Conservation (phyloP, 2,329 filamentous ascomycete genomes). For the Talaromyces sp. region DNA sequence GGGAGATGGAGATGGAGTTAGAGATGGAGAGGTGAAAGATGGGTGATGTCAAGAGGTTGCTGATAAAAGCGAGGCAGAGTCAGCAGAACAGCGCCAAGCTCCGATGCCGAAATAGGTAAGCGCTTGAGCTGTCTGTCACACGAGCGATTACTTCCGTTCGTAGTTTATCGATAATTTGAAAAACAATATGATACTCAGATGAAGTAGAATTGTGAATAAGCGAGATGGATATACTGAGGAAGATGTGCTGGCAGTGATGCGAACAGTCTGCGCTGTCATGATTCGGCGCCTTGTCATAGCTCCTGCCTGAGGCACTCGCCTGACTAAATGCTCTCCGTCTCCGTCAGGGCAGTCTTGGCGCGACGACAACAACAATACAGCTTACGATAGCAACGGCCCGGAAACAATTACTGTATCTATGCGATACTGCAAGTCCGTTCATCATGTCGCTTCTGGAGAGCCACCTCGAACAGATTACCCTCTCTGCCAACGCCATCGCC, state of each 20-base stretch:
- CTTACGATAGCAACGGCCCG: not conserved
- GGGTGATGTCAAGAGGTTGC: constrained; percentile 22
- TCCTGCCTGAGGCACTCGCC: constrained; percentile 14
- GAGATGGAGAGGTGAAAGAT: constrained; percentile 7
- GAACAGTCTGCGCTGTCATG: constrained; percentile 8
- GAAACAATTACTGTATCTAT: not conserved
- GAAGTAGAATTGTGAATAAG: too few relatives aligned
- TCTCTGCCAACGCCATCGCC: constrained; percentile 72
- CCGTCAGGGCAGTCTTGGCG: constrained; percentile 2
- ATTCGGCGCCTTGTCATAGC: constrained; percentile 13
- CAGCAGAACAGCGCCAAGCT: constrained; percentile 11
- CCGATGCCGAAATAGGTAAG: constrained; percentile 15
- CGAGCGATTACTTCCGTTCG: not conserved
- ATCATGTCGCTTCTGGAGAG: constrained; percentile 66
- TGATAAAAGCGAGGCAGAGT: constrained; percentile 11
- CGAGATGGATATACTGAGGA: not conserved
- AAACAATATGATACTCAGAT: not conserved
- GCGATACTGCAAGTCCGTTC: not conserved
- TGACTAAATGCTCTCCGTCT: not conserved
- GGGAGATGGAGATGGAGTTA: constrained; percentile 1
- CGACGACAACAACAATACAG: not conserved
- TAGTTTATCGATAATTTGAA: not conserved
- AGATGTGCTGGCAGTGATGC: constrained; percentile 12
- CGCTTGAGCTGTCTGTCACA: constrained; percentile 5
- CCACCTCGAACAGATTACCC: constrained; percentile 72